Conservation (phyloP, 441 rosid species). For the Syzygium malaccense region DNA sequence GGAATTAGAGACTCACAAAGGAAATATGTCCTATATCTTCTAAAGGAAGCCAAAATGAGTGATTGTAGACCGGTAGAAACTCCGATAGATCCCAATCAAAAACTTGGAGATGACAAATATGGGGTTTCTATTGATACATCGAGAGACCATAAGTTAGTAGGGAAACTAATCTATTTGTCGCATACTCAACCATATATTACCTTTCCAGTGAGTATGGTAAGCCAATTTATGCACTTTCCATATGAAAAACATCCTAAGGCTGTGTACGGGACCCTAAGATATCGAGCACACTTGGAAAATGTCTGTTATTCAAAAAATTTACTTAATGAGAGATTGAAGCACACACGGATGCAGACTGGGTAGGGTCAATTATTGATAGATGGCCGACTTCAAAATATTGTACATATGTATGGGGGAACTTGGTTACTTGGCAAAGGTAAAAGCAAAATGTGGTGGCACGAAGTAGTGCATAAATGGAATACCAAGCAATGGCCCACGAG, state of each 20-base stretch:
- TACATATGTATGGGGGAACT: background rate
- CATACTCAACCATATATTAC: background rate
- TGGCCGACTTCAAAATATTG: background rate
- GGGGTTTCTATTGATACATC: background rate
- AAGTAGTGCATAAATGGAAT: background rate
- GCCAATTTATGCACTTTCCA: too few species aligned
- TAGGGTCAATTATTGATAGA: background rate
- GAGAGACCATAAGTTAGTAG: background rate
- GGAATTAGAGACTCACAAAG: background rate
- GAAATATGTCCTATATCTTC: background rate
- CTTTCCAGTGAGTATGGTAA: too few species aligned
- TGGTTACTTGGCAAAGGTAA: background rate
- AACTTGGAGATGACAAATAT: background rate
- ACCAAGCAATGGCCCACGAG: background rate
- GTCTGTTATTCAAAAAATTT: background rate
- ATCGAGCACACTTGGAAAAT: background rate
- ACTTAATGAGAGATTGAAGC: background rate
- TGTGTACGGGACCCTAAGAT: background rate
- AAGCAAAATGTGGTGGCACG: background rate
- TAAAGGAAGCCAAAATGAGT: background rate
- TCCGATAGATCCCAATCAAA: background rate
- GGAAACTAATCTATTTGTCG: background rate
- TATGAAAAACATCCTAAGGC: background rate
- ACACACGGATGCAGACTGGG: background rate
- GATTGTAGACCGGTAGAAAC: background rate